Evolutionary conservation across 768 basidiomycete genomes (phyloP).

Genomic region (Phaeotremella fagi): DNA sequence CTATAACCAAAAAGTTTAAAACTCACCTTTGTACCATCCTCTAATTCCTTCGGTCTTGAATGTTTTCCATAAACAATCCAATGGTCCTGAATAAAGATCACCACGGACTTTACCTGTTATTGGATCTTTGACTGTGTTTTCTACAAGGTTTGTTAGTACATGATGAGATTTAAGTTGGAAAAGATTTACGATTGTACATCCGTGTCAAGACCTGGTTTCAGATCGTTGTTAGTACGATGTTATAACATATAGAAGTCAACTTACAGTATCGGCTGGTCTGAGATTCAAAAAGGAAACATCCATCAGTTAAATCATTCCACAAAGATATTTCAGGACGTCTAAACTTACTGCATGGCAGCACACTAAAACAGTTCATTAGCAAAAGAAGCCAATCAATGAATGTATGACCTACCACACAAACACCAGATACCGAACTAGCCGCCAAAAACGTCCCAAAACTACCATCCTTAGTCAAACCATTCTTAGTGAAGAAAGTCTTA

Average conservation of each 20-base stretch:
- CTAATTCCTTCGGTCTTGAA: constrained; percentile 78
- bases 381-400: not conserved
- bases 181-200: constrained; percentile 71
- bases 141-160: constrained; percentile 10
- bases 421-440: constrained; percentile 82
- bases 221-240: not conserved
- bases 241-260: not conserved
- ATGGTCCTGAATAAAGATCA: constrained; percentile 78
- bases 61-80: constrained; percentile 97
- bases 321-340: not conserved
- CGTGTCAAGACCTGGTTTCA: constrained; percentile 51
- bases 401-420: constrained; percentile 72
- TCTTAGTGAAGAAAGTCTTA: constrained; percentile 68
- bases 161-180: not conserved
- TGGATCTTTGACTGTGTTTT: constrained; percentile 47
- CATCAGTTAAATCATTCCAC: not conserved
- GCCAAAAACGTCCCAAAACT: constrained; percentile 81
- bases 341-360: constrained; percentile 78
- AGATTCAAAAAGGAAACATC: not conserved
- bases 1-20: not conserved
- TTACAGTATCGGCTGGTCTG: constrained; percentile 36
- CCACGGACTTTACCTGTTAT: constrained; percentile 54
- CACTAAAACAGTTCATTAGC: constrained; percentile 53
- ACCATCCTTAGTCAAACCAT: constrained; percentile 66
- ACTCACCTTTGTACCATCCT: constrained; percentile 90